Conservation (phyloP, 495 filamentous ascomycete genomes). For the Penicillium herquei region DNA sequence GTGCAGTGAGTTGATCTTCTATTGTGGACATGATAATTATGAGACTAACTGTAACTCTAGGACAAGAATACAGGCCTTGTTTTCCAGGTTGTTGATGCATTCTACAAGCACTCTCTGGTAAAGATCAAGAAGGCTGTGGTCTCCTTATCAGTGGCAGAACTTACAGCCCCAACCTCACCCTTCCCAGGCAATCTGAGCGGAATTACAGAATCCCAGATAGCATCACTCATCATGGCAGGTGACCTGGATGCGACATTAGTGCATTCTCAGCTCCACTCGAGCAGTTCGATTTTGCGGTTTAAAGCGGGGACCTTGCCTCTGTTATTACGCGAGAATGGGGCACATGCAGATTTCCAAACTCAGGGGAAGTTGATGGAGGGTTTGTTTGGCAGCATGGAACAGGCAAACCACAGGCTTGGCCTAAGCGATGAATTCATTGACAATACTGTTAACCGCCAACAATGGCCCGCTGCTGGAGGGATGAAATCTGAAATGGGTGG, state of each 20-base stretch:
- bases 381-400: slow-evolving; percentile 42
- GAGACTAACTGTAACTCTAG: slow-evolving; percentile 32
- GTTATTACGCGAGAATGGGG: slow-evolving; percentile 44
- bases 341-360: slow-evolving; percentile 31
- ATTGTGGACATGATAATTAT: background rate
- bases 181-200: slow-evolving; percentile 39
- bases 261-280: slow-evolving; percentile 39
- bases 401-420: slow-evolving; percentile 53
- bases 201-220: slow-evolving; percentile 50
- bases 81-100: slow-evolving; percentile 46
- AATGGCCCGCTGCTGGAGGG: slow-evolving; percentile 8
- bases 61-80: slow-evolving; percentile 58
- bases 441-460: slow-evolving; percentile 26
- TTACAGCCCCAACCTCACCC: slow-evolving; percentile 35
- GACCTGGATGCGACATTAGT: slow-evolving; percentile 55
- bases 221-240: slow-evolving; percentile 49
- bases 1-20: slow-evolving; percentile 41
- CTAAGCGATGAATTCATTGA: slow-evolving; percentile 58
- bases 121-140: slow-evolving; percentile 45
- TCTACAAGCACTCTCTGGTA: slow-evolving; percentile 44
- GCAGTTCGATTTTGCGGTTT: slow-evolving; percentile 43
- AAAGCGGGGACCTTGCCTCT: slow-evolving; percentile 8
- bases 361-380: slow-evolving; percentile 35
- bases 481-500: background rate
- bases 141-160: slow-evolving; percentile 44